Conservation (phyloP, 1,284 basidiomycete genomes). For the Ceratobasidium theobromae region DNA sequence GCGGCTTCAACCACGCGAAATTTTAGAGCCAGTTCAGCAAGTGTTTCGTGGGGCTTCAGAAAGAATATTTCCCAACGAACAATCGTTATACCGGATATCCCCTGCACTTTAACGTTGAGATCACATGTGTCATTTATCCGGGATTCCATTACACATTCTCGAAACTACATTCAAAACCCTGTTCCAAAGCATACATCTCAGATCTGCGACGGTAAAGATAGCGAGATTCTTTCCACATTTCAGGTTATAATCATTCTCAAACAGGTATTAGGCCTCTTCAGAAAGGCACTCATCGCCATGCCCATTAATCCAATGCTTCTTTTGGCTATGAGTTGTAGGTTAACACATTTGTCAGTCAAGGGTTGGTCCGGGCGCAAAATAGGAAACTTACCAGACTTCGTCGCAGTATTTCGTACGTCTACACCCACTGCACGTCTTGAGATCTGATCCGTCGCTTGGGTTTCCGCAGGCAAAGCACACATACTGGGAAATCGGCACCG, state of each 20-base stretch:
- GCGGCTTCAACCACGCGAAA: no score
- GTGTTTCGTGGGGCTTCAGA: no score
- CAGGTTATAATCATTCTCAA: not conserved
- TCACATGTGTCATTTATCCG: no score
- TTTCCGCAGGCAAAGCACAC: conserved; percentile 18
- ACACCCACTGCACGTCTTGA: conserved; percentile 27
- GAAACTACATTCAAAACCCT: no score
- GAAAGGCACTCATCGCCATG: conserved; percentile 21
- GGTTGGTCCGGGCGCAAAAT: not conserved
- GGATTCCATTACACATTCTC: no score
- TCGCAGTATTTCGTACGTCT: conserved; percentile 23
- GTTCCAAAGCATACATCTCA: no score
- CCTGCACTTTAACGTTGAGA: no score
- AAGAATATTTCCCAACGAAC: no score
- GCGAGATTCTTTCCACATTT: not conserved
- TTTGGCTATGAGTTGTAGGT: not conserved
- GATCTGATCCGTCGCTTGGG: conserved; percentile 14
- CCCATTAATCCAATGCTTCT: conserved; percentile 25
- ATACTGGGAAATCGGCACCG: conserved; percentile 3
- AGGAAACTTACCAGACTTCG: conserved; percentile 20
- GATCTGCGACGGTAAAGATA: no score
- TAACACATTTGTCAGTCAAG: not conserved
- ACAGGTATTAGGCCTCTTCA: not conserved
- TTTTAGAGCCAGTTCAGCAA: no score
- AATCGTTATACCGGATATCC: no score